These are phyloP conservation scores for Nasturtium officinale DNA, from an alignment of 345 rosid species.

Conservation along the genomic window DNA sequence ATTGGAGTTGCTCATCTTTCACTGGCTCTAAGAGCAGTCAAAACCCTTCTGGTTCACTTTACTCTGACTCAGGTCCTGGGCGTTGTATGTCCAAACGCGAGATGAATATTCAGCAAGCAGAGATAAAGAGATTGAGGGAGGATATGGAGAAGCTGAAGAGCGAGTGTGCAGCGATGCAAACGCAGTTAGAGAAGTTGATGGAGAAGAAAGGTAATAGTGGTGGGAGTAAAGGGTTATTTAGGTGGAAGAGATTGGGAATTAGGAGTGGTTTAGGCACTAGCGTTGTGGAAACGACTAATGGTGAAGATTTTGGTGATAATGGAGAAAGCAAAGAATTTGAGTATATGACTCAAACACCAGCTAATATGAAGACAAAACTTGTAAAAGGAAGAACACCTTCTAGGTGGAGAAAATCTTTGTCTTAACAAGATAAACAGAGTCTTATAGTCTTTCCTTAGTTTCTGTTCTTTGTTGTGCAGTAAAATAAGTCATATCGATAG, in stretches of 20 bases:
- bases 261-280: constrained; percentile 41
- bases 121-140: constrained; percentile 66
- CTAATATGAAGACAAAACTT: constrained; percentile 60
- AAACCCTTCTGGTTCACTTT: constrained; percentile 31
- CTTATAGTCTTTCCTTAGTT: background rate
- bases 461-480: constrained; percentile 6
- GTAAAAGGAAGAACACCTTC: constrained; percentile 58
- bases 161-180: constrained; percentile 59
- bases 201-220: constrained; percentile 69
- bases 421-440: background rate
- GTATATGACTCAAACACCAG: constrained; percentile 57
- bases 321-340: constrained; percentile 46
- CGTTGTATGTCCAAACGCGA: constrained; percentile 80
- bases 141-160: constrained; percentile 66
- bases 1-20: constrained; percentile 70
- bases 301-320: constrained; percentile 41
- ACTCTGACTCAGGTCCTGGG: constrained; percentile 42
- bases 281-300: constrained; percentile 48
- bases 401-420: constrained; percentile 70
- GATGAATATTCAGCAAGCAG: constrained; percentile 55
- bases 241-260: constrained; percentile 71
- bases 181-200: constrained; percentile 62
- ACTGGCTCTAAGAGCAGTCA: constrained; percentile 55
- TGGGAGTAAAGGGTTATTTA: constrained; percentile 70
- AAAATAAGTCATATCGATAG: background rate